phyloP scores from a whole-genome alignment of 2,329 filamentous ascomycete genomes.

The Xylariomycetidae sp. region DNA sequence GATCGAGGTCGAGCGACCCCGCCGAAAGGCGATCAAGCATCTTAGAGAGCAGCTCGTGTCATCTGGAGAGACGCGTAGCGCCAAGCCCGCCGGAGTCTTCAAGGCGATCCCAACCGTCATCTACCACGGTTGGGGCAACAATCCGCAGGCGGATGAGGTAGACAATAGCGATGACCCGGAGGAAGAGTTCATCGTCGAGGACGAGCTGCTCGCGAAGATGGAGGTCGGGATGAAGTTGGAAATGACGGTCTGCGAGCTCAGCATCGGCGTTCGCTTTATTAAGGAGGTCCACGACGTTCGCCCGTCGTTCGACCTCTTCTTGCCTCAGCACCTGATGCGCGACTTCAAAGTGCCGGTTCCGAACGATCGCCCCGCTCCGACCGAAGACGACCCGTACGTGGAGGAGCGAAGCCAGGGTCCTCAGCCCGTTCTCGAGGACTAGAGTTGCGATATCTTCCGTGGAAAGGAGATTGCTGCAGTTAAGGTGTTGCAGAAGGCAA shows the following conservation, averaged over 20 bases:
- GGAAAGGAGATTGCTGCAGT: too few species aligned
- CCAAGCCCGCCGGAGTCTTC: constrained; percentile 40
- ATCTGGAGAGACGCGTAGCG: constrained; percentile 13
- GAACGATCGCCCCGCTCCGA: constrained; percentile 40
- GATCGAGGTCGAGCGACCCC: constrained; percentile 37
- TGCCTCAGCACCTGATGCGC: constrained; percentile 65
- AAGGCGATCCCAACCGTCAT: constrained; percentile 39
- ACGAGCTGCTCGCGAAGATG: constrained; percentile 44
- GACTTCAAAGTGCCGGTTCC: constrained; percentile 53
- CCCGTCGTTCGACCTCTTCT: constrained; percentile 57
- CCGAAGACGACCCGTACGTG: constrained; percentile 31
- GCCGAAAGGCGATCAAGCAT: constrained; percentile 9
- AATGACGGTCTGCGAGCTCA: constrained; percentile 48
- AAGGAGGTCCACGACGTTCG: constrained; percentile 49
- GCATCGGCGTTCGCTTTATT: constrained; percentile 55
- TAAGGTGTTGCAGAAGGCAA: too few species aligned
- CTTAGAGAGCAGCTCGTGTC: constrained; percentile 13
- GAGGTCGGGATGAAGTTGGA: constrained; percentile 60
- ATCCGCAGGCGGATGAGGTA: constrained; percentile 26
- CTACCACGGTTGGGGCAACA: constrained; percentile 41
- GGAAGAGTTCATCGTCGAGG: constrained; percentile 61
- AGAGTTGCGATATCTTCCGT: too few species aligned
- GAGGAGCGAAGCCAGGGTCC: too few species aligned
- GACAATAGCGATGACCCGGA: constrained; percentile 13
- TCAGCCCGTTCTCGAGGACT: too few species aligned